Conservation (phyloP, 441 rosid species). For the Lagerstroemia fauriei region DNA sequence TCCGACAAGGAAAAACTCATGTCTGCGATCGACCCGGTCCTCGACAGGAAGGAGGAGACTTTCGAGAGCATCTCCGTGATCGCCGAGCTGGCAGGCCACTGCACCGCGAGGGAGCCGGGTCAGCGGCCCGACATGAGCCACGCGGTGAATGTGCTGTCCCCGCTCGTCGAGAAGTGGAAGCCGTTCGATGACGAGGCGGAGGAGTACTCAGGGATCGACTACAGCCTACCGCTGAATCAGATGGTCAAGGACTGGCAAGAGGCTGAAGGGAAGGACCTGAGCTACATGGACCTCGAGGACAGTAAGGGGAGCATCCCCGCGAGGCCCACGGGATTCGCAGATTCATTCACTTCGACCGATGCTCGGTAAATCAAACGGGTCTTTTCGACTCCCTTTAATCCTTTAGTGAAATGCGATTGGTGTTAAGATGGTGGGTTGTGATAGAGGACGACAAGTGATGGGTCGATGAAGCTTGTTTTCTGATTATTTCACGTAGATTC, state of each 20-base stretch:
- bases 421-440: background rate
- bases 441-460: background rate
- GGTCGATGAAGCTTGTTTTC: background rate
- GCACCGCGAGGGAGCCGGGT: constrained; percentile 65
- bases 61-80: constrained; percentile 53
- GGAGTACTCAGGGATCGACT: constrained; percentile 68
- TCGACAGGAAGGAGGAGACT: constrained; percentile 53
- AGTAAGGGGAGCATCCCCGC: constrained; percentile 77
- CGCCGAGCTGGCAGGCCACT: constrained; percentile 71
- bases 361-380: constrained; percentile 48
- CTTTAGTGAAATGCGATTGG: background rate
- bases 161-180: constrained; percentile 74
- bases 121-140: constrained; percentile 81
- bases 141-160: constrained; percentile 60
- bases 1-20: constrained; percentile 51
- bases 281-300: constrained; percentile 53
- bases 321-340: constrained; percentile 65
- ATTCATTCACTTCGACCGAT: constrained; percentile 64
- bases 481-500: background rate
- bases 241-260: constrained; percentile 83
- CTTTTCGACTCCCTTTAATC: constrained; percentile 2
- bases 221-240: constrained; percentile 69
- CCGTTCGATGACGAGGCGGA: constrained; percentile 51
- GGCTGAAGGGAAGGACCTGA: constrained; percentile 62
- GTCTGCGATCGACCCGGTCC: constrained; percentile 56